A percentile compares a stretch with the other conserved stretches of the same genome.
Evolutionary conservation across 257 asterid genomes (phyloP).

Genomic region (Nicotiana knightiana): DNA sequence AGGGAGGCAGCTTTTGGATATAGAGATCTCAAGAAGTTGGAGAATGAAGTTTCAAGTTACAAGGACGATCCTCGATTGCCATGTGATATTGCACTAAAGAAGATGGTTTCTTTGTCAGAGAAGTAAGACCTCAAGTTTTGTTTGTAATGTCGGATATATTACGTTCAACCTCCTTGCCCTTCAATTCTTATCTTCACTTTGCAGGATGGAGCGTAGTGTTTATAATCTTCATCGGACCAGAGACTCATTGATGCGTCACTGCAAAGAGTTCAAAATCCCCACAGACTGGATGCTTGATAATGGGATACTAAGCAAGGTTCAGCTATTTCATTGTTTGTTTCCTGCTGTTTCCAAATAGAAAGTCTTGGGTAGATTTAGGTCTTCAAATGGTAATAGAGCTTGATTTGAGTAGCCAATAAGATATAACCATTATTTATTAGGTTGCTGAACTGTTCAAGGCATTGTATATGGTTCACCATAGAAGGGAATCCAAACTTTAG

Average conservation of each 20-base stretch:
- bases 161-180: not conserved
- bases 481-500: not conserved
- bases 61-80: slow-evolving; percentile 61
- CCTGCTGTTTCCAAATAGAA: not conserved
- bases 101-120: slow-evolving; percentile 72
- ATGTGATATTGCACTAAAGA: slow-evolving; percentile 67
- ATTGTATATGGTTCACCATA: not conserved
- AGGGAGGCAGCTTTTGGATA: slow-evolving; percentile 90
- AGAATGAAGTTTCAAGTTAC: slow-evolving; percentile 57
- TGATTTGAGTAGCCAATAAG: not conserved
- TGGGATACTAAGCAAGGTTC: slow-evolving; percentile 82
- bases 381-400: not conserved
- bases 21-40: slow-evolving; percentile 69
- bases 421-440: not conserved
- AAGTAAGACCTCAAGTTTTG: slow-evolving; percentile 37
- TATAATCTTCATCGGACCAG: slow-evolving; percentile 64
- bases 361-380: not conserved
- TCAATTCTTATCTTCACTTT: not conserved
- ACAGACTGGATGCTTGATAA: slow-evolving; percentile 80
- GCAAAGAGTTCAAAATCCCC: slow-evolving; percentile 79
- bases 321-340: not conserved
- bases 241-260: slow-evolving; percentile 60
- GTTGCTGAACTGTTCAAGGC: not conserved
- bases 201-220: slow-evolving; percentile 78
- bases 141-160: not conserved